phyloP scores from a whole-genome alignment of 2,329 filamentous ascomycete species.

The Aureobasidium sp. region DNA sequence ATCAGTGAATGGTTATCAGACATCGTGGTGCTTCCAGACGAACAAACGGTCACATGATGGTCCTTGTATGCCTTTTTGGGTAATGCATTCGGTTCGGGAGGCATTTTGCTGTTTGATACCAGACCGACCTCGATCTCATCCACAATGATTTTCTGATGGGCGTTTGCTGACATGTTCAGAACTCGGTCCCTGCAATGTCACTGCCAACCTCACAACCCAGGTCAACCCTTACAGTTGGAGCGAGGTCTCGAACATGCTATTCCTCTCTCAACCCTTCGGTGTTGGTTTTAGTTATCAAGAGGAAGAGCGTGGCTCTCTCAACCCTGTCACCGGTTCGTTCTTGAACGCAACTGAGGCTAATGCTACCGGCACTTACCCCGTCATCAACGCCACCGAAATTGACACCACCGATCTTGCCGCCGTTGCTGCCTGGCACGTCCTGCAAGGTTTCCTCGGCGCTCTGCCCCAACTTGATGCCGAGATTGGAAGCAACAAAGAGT shows the following conservation, averaged over 20 bases:
- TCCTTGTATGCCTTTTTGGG: too few species aligned
- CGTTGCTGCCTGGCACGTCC: slow-evolving; percentile 47
- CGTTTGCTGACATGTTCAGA: slow-evolving; percentile 28
- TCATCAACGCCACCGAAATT: slow-evolving; percentile 43
- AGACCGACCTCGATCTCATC: too few species aligned
- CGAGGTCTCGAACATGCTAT: slow-evolving; percentile 53
- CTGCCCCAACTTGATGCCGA: slow-evolving; percentile 43
- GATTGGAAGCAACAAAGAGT: slow-evolving; percentile 44
- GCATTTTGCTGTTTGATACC: too few species aligned
- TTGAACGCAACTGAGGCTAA: slow-evolving; percentile 38
- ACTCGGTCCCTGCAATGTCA: slow-evolving; percentile 40
- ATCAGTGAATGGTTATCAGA: too few species aligned
- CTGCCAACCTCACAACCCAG: slow-evolving; percentile 28
- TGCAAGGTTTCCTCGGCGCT: slow-evolving; percentile 48
- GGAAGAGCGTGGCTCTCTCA: slow-evolving; percentile 35
- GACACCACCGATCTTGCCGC: slow-evolving; percentile 53
- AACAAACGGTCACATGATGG: too few species aligned
- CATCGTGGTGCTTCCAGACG: not conserved
- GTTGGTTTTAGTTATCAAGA: slow-evolving; percentile 48
- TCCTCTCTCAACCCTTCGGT: slow-evolving; percentile 55
- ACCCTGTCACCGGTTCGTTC: slow-evolving; percentile 39
- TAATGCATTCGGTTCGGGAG: too few species aligned
- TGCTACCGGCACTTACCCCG: slow-evolving; percentile 42
- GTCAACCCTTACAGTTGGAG: slow-evolving; percentile 55
- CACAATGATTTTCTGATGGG: too few species aligned